Evolutionary conservation across 192 early-diverging fungal species (phyloP), one percentile per base, ranked within the genome.

Genomic region (Backusella mclennaniae): DNA sequence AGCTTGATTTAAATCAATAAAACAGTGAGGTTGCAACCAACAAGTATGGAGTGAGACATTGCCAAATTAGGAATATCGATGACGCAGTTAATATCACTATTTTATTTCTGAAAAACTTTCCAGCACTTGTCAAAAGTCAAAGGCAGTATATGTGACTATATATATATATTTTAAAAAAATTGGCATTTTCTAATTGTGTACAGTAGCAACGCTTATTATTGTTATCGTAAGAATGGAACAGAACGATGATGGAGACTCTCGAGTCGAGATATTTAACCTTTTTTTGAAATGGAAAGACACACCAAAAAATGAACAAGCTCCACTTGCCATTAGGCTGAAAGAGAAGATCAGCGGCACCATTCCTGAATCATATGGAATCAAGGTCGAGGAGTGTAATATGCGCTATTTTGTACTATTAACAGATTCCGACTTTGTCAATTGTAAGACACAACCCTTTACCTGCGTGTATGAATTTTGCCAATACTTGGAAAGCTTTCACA

Each of bases 381-480:
- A 63, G 23, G 2, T 63, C 56, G 56, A 63, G 56, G 56, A 63
- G 26, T 26, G 23, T n/a, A 63, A 14, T 29, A 63, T 63, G 56
- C 56, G 56, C 1, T 63, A 29, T 4, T 63, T 63, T 63, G 56
- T 29, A 4, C 56, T 63, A 0, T 63, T 63, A 12, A 63, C 56
- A 14, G 56, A 63, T 29, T 26, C 56, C 2, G 56, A 63, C 23
- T 63, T 63, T 29, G 11, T 29, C 4, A 63, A 63, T 29, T 63
- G 56, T 29, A 63, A 63, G 4, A 29, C 56, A 41, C 68, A 21
- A 33, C 39, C 39, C 3, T 71, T 71, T 15, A 39, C 21, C 19
- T 71, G 70, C 26, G 70, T 71, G 3, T 71, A 41, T 44, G 70
- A 71, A 14, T 71, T 71, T 35, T 71, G 70, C 49, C 21, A 71